A percentile compares a stretch with the other conserved stretches of the same genome.
Conservation (phyloP, 768 basidiomycete genomes). For the Rhodosporidiobolus odoratus region DNA sequence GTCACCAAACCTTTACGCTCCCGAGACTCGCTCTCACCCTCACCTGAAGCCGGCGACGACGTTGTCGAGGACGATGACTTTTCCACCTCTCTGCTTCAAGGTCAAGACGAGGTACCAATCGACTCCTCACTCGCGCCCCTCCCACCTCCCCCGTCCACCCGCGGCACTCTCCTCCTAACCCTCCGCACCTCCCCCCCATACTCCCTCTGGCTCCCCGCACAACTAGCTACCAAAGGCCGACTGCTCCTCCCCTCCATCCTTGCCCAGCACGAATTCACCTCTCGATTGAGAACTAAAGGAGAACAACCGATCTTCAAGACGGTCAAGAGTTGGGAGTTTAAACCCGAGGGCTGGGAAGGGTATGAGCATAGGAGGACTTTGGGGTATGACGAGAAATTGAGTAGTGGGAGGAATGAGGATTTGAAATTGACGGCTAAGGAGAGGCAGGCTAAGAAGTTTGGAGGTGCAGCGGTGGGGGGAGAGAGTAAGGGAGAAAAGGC, state of each 20-base stretch:
- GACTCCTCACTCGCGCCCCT: background rate
- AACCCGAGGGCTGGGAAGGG: conserved; percentile 64
- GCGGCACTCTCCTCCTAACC: conserved; percentile 80
- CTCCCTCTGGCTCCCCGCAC: conserved; percentile 63
- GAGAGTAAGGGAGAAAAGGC: background rate
- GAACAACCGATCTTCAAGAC: conserved; percentile 53
- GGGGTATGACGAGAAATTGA: conserved; percentile 63
- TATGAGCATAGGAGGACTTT: conserved; percentile 95
- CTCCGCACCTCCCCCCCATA: conserved; percentile 81
- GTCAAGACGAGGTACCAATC: conserved; percentile 29
- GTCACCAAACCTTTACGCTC: background rate
- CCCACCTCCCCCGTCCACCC: conserved; percentile 40
- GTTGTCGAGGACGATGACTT: conserved; percentile 52
- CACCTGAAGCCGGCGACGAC: background rate
- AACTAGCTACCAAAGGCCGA: conserved; percentile 41
- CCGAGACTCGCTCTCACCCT: background rate
- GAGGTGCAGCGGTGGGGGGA: background rate
- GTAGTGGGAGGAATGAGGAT: conserved; percentile 64
- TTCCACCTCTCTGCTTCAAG: conserved; percentile 43
- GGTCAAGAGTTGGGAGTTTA: conserved; percentile 74
- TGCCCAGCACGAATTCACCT: background rate
- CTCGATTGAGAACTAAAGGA: background rate
- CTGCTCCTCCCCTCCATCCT: conserved; percentile 40
- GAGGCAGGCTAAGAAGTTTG: conserved; percentile 5
- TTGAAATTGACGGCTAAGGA: conserved; percentile 45